Conservation (phyloP, 495 filamentous ascomycete species). For the Aspergillus incahuasiensis region DNA sequence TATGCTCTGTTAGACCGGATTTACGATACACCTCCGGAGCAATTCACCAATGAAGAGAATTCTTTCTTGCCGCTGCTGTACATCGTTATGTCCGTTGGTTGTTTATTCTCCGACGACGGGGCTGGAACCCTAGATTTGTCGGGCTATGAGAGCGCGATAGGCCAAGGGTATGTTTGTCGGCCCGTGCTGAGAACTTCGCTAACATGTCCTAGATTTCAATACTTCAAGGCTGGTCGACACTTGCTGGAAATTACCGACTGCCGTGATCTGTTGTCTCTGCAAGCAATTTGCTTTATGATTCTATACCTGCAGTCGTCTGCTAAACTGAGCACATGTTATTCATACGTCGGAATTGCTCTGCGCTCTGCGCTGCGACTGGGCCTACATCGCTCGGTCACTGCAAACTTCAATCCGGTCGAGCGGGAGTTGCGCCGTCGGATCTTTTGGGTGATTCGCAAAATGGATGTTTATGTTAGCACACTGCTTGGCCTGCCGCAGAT, state of each 20-base stretch:
- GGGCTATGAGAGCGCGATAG: conserved; percentile 68
- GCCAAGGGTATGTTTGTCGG: conserved; percentile 62
- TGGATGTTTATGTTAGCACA: conserved; percentile 91
- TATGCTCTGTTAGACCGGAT: conserved; percentile 71
- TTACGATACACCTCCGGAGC: conserved; percentile 66
- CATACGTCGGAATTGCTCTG: conserved; percentile 85
- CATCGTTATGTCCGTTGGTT: conserved; percentile 77
- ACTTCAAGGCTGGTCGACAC: conserved; percentile 73
- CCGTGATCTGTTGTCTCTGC: conserved; percentile 76
- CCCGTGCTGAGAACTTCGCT: neutral
- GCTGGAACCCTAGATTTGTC: conserved; percentile 42
- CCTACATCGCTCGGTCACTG: conserved; percentile 72
- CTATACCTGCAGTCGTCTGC: conserved; percentile 88
- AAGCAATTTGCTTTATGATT: conserved; percentile 88
- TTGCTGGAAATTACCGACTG: conserved; percentile 90
- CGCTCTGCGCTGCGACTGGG: conserved; percentile 83
- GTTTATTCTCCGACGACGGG: conserved; percentile 64
- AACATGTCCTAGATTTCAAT: conserved; percentile 61
- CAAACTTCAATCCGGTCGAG: conserved; percentile 79
- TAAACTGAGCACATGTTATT: conserved; percentile 88
- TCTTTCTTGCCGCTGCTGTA: conserved; percentile 81
- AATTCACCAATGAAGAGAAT: conserved; percentile 69
- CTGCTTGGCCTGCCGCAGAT: conserved; percentile 81
- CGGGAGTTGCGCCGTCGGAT: conserved; percentile 76
- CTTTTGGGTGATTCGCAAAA: conserved; percentile 87